Base-by-base conservation (phyloP, 805 yeast genomes). In the Zygosaccharomyces siamensis region DNA sequence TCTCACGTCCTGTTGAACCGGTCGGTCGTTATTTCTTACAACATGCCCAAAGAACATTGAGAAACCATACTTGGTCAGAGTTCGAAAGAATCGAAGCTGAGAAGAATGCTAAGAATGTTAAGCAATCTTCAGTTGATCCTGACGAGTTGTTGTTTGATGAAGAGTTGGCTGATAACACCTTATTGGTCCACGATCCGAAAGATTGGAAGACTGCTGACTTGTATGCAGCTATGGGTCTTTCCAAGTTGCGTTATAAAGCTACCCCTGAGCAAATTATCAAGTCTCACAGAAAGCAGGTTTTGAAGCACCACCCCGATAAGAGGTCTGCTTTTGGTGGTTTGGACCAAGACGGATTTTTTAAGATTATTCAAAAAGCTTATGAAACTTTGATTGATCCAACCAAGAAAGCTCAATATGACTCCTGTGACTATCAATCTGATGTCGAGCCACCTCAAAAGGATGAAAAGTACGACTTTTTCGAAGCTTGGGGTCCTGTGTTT, bases 1-100 rank as follows among this genome's bases (percentile, higher is more conserved):
- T 77, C 41, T 84, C 85, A 60, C 85, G 96, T 69, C 84, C 92
- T 51, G 76, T 90, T 54, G 99, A 93, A 74, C 98, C 99, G 33
- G 97, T 92, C 58, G 99, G 99, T 49, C 92, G 95, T 54, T 86
- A 80, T 67, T 93, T 90, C 75, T 75, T 93, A 61, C 97, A 97
- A 45, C 99, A 93, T 66, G 98, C 98, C 50, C 83, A 96, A 59
- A 86, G 99, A 77, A 80, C 95, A 47, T 77, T 90, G 61, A 83
- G 96, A 73, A 96, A 96, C 69, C 97, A 95, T 74, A 89, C 98
- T 43, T 93, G 97, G 96, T 89, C 97, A 48, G 98, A 93, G 73
- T 93, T 80, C 65, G 99, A 93, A 74, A 84, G 86, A 69, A 74
- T 89, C 58, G 95, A 90, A 77, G 96, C 96, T 52, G 95, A 84